phyloP scores from a whole-genome alignment of 2,329 filamentous ascomycete genomes.

The Diaporthe velutina region DNA sequence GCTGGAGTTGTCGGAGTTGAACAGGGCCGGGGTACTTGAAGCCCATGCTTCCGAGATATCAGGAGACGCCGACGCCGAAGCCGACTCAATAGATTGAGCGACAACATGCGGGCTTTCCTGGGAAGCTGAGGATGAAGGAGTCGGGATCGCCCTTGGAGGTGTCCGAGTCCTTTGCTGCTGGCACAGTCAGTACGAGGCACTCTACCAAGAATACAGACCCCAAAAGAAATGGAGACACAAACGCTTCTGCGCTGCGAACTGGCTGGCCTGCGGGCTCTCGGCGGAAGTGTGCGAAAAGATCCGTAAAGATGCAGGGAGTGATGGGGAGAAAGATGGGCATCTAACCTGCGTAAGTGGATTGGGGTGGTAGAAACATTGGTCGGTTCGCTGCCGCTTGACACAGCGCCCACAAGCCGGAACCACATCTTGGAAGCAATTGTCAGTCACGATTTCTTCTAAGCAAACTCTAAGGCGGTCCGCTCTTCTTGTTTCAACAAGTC shows the following conservation, averaged over 20 bases:
- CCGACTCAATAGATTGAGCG: constrained; percentile 44
- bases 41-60: neutral
- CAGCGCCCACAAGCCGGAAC: constrained; percentile 51
- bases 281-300: neutral
- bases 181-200: neutral
- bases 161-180: constrained; percentile 12
- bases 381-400: constrained; percentile 46
- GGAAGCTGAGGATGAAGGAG: constrained; percentile 44
- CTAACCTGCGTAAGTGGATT: constrained; percentile 47
- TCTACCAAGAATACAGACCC: neutral
- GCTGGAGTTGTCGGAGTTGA: constrained; percentile 26
- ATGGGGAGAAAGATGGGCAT: neutral
- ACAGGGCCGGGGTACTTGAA: constrained; percentile 5
- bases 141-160: constrained; percentile 36
- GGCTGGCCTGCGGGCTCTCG: neutral
- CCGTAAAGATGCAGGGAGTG: neutral
- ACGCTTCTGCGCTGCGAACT: neutral
- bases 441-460: neutral
- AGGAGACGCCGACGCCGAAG: constrained; percentile 16
- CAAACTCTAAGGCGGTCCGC: neutral
- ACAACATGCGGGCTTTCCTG: constrained; percentile 39
- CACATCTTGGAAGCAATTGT: constrained; percentile 41
- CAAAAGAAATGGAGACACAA: neutral
- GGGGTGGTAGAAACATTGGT: constrained; percentile 51
- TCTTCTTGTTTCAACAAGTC: neutral